Conservation (phyloP, 1,284 basidiomycete genomes). For the Ustilago cynodontis region DNA sequence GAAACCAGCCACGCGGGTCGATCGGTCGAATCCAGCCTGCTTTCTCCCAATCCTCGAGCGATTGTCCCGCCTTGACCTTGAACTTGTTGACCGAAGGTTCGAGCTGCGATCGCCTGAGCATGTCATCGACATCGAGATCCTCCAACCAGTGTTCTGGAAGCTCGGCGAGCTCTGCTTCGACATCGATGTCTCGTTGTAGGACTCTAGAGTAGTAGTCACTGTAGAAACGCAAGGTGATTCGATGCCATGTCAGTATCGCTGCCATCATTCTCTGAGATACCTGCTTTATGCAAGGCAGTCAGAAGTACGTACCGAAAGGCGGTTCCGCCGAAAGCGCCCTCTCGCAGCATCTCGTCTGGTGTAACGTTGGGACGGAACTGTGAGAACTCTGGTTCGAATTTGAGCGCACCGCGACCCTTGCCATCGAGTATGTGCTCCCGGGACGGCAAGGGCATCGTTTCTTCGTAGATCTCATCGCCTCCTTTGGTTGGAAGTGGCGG, state of each 20-base stretch:
- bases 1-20: constrained; percentile 73
- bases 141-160: constrained; percentile 56
- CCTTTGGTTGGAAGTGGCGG: constrained; percentile 30
- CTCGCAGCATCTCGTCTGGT: constrained; percentile 72
- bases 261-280: too few species aligned
- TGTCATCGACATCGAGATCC: constrained; percentile 41
- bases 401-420: constrained; percentile 65
- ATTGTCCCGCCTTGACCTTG: constrained; percentile 71
- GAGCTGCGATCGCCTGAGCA: constrained; percentile 55
- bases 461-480: constrained; percentile 37
- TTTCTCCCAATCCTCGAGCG: constrained; percentile 72
- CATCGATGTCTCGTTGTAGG: constrained; percentile 38
- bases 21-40: constrained; percentile 72
- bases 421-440: constrained; percentile 21
- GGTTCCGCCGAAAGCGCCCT: constrained; percentile 72
- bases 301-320: constrained; percentile 69
- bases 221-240: neutral
- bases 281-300: neutral
- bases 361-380: constrained; percentile 72
- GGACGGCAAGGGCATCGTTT: constrained; percentile 32
- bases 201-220: constrained; percentile 53
- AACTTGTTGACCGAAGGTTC: constrained; percentile 71
- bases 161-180: constrained; percentile 52
- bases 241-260: neutral
- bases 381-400: constrained; percentile 70